A percentile compares a stretch with the other conserved stretches of the same genome.
phyloP scores from a whole-genome alignment of 1,139 yeast genomes.

The Saccharomyces hybrid region DNA sequence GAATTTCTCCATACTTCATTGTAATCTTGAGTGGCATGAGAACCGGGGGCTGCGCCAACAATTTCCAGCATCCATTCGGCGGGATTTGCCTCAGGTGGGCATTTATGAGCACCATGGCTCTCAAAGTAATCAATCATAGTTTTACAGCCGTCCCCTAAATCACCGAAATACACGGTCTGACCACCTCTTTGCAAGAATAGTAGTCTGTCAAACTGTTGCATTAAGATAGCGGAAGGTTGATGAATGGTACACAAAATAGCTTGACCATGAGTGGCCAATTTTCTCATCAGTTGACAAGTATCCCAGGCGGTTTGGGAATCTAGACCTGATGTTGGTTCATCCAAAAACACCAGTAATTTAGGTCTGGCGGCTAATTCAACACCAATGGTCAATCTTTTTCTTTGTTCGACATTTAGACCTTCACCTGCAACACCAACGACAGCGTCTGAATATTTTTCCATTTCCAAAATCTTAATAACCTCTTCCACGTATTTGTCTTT shows the following conservation, averaged over 20 bases:
- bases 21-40: constrained; percentile 58
- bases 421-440: constrained; percentile 79
- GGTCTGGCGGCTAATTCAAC: constrained; percentile 89
- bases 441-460: constrained; percentile 71
- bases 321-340: constrained; percentile 90
- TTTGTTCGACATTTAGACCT: constrained; percentile 75
- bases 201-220: constrained; percentile 72
- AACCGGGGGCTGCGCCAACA: constrained; percentile 76
- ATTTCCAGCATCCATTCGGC: constrained; percentile 82
- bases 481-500: constrained; percentile 68
- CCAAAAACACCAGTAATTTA: constrained; percentile 67
- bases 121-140: constrained; percentile 64
- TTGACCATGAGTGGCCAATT: constrained; percentile 70
- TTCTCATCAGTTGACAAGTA: constrained; percentile 66
- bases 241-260: constrained; percentile 79
- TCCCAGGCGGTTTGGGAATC: constrained; percentile 94
- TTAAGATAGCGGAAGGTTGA: constrained; percentile 72
- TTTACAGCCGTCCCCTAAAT: constrained; percentile 57
- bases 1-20: constrained; percentile 60
- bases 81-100: constrained; percentile 65
- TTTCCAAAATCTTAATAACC: constrained; percentile 60
- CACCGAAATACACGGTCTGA: constrained; percentile 73
- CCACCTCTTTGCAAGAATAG: constrained; percentile 71
- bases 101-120: constrained; percentile 54
- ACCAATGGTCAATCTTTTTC: constrained; percentile 78